Conservation (phyloP, 306 rosid species). For the Glycine latifolia region DNA sequence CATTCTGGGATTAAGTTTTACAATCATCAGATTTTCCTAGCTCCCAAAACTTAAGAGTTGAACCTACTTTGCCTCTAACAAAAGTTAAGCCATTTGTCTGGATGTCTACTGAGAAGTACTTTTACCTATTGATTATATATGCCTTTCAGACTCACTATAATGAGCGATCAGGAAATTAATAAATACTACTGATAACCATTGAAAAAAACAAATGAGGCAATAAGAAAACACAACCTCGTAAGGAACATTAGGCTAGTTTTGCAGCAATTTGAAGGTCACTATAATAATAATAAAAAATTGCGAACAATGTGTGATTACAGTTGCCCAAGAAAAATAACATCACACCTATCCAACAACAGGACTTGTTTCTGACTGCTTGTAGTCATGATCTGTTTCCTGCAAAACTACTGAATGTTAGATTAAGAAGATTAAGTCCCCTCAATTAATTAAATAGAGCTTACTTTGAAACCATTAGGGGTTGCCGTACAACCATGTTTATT, state of each 20-base stretch:
- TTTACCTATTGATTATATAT: not conserved
- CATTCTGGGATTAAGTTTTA: not conserved
- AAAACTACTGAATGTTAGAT: conserved; percentile 43
- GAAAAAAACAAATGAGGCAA: conserved; percentile 11
- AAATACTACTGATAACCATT: conserved; percentile 24
- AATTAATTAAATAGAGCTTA: conserved; percentile 8
- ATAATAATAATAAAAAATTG: not conserved
- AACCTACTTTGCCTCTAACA: not conserved
- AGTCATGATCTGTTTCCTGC: conserved; percentile 65
- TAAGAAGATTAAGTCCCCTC: conserved; percentile 6
- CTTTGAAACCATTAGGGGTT: conserved; percentile 20
- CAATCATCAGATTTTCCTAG: not conserved
- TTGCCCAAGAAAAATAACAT: conserved; percentile 33
- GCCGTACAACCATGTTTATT: not conserved
- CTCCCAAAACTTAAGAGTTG: not conserved
- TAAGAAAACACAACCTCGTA: conserved; percentile 10
- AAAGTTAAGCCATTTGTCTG: not conserved
- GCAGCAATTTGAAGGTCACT: conserved; percentile 36
- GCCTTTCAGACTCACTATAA: not conserved
- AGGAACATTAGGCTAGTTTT: conserved; percentile 2
- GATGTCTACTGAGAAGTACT: not conserved
- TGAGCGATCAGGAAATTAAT: conserved; percentile 13
- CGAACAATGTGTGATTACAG: conserved; percentile 31
- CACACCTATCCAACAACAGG: conserved; percentile 52
- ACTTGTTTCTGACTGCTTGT: conserved; percentile 56